A percentile compares a stretch with the other conserved stretches of the same genome.
Conservation (phyloP, 2,329 filamentous ascomycete genomes). For the Albifimbria verrucaria region DNA sequence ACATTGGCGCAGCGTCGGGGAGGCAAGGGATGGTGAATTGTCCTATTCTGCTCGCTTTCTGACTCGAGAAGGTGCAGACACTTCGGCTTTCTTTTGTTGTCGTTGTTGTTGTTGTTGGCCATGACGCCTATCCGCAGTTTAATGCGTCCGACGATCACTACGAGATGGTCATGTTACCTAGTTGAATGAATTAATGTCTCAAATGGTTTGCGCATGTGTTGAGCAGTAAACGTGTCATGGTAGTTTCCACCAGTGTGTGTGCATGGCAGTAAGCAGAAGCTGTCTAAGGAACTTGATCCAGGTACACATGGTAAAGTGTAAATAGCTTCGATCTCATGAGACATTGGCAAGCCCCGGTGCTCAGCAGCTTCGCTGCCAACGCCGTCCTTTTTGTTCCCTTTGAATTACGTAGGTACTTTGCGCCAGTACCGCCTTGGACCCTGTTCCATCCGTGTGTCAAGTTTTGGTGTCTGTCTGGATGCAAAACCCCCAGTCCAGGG, state of each 20-base stretch:
- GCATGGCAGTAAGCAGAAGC: too few relatives aligned
- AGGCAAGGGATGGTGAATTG: conserved; percentile 31
- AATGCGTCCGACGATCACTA: conserved; percentile 35
- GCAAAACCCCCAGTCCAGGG: neutral
- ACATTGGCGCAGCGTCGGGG: conserved; percentile 25
- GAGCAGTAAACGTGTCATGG: neutral
- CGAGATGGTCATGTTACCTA: conserved; percentile 33
- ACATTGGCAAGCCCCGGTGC: too few relatives aligned
- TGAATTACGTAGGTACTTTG: too few relatives aligned
- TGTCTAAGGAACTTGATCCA: too few relatives aligned
- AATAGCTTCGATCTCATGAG: too few relatives aligned
- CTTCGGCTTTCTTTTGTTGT: conserved; percentile 37
- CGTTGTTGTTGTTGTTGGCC: conserved; percentile 37
- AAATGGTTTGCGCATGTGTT: conserved; percentile 20
- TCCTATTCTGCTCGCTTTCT: conserved; percentile 14
- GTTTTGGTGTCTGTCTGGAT: neutral
- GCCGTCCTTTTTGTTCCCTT: too few relatives aligned
- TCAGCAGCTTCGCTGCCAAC: too few relatives aligned
- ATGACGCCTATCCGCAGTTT: conserved; percentile 31
- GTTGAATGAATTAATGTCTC: conserved; percentile 31
- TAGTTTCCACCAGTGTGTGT: too few relatives aligned
- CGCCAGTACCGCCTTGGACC: neutral
- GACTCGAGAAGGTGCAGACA: conserved; percentile 38
- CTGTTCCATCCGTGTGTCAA: neutral
- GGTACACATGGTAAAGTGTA: too few relatives aligned